Conservation (phyloP, 768 basidiomycete genomes). For the Pulveroboletus sp. region DNA sequence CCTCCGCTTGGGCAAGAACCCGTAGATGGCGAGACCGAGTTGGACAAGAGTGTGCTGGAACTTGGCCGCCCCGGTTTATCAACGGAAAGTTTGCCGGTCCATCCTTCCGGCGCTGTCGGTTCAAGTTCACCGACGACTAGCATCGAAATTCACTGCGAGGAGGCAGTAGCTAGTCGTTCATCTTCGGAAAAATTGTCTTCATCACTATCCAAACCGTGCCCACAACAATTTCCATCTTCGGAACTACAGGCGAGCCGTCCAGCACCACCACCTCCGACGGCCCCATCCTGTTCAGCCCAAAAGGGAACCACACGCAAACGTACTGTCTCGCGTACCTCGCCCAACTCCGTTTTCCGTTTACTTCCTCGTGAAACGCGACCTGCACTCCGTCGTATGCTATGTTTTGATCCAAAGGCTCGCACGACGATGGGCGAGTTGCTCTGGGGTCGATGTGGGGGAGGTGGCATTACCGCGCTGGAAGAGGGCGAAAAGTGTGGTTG, state of each 20-base stretch:
- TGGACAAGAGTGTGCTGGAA: constrained; percentile 72
- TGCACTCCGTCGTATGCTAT: constrained; percentile 91
- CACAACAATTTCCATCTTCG: constrained; percentile 14
- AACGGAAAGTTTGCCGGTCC: constrained; percentile 61
- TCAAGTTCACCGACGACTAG: constrained; percentile 6
- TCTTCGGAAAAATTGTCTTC: constrained; percentile 4
- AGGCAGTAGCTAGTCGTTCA: neutral
- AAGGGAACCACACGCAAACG: constrained; percentile 31
- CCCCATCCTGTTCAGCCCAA: constrained; percentile 34
- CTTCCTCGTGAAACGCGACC: constrained; percentile 90
- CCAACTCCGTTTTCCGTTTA: constrained; percentile 92
- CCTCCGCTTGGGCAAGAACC: constrained; percentile 19
- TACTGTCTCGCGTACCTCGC: constrained; percentile 24
- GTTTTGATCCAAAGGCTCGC: constrained; percentile 81
- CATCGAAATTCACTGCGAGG: neutral
- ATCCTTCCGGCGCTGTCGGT: neutral
- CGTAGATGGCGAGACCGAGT: constrained; percentile 30
- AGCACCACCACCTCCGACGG: constrained; percentile 19
- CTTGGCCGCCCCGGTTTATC: constrained; percentile 76
- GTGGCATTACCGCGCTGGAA: constrained; percentile 53
- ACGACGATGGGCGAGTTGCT: constrained; percentile 93
- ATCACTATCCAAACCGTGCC: constrained; percentile 2
- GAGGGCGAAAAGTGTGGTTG: constrained; percentile 63
- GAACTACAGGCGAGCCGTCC: constrained; percentile 25
- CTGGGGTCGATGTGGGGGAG: constrained; percentile 72